Base-by-base conservation (phyloP, 768 basidiomycete genomes). In the Polyporus arcularius region DNA sequence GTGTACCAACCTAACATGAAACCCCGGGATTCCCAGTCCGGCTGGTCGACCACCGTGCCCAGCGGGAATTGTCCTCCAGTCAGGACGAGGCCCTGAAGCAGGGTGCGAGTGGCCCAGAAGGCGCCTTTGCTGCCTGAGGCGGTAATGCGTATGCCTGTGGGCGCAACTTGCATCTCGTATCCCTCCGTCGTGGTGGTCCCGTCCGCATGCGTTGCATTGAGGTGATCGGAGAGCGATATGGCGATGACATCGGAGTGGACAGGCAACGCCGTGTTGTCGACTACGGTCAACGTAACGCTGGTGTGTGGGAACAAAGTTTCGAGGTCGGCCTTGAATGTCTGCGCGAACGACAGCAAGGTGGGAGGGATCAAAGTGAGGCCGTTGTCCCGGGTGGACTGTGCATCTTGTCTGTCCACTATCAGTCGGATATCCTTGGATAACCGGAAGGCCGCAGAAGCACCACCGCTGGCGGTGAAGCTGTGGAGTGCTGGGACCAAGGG, bases 51-150 rank as follows among this genome's bases (percentile, higher is more conserved):
- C 10, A 70, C 60, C 35, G 49, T 58, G 18, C 65, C 67, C 10
- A 54, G 46, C 28, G 69, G 71, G 57, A 72, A 70, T 41, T 42
- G 49, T 8, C 67, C 67, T 30, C 63, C 56, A 41, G 46, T 45
- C 48, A 70, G 57, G 39, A 65, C 61, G 38, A 70, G 58, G 12
- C 66, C 69, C 55, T 72, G 71, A 12, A 72, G 61, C 39, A 72
- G 50, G 8, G 71, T 70, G 11, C 71, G 63, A 18, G 71, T 69
- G 8, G 55, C 71, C 69, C 71, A 72, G 57, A 69, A 72, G 6
- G 57, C 66, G 40, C 69, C 71, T 38, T 67, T 69, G 31, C 67
- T 62, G 14, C 69, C 69, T 11, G 64, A 26, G n/a, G 65, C 68
- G 40, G 41, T 61, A 39, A 72, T 67, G n/a, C 31, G 54, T 28